A percentile compares a stretch with the other conserved stretches of the same genome.
Conservation (phyloP, 2,329 filamentous ascomycete genomes). For the Ceratocystis huliohia region DNA sequence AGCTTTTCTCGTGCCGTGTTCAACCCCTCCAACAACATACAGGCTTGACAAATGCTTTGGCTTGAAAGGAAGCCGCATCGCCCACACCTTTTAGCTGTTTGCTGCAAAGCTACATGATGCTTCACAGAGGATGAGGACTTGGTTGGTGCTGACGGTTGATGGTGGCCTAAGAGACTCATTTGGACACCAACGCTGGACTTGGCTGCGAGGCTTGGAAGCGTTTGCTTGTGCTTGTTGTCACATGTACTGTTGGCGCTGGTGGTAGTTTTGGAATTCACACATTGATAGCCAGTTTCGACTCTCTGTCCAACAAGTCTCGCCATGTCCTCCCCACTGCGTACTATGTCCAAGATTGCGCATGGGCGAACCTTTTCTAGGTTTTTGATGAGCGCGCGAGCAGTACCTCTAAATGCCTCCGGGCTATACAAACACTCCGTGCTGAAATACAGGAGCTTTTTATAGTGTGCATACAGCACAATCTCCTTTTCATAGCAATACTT, state of each 20-base stretch:
- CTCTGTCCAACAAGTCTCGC: slow-evolving; percentile 52
- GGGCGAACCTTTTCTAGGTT: slow-evolving; percentile 85
- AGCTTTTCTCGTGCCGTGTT: slow-evolving; percentile 63
- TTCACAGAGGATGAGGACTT: background rate
- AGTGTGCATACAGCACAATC: slow-evolving; percentile 92
- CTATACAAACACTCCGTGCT: slow-evolving; percentile 98
- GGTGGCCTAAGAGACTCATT: too few relatives aligned
- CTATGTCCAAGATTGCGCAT: slow-evolving; percentile 88
- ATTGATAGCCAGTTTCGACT: background rate
- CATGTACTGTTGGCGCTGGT: background rate
- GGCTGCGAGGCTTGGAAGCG: background rate
- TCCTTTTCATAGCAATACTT: slow-evolving; percentile 99
- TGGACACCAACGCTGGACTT: background rate
- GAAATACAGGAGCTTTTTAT: slow-evolving; percentile 96
- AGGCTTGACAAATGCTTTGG: slow-evolving; percentile 87
- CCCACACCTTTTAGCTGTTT: slow-evolving; percentile 70
- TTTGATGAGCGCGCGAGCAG: slow-evolving; percentile 83
- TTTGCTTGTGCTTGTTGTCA: background rate
- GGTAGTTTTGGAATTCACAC: background rate
- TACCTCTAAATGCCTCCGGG: slow-evolving; percentile 89
- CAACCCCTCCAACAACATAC: slow-evolving; percentile 72
- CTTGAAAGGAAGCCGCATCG: slow-evolving; percentile 93
- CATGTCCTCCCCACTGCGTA: slow-evolving; percentile 93
- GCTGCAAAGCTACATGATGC: slow-evolving; percentile 33
- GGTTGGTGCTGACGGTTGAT: background rate